A percentile compares a stretch with the other conserved stretches of the same genome.
phyloP scores from a whole-genome alignment of 176 grass and related monocot species.

The Raddia guianensis region DNA sequence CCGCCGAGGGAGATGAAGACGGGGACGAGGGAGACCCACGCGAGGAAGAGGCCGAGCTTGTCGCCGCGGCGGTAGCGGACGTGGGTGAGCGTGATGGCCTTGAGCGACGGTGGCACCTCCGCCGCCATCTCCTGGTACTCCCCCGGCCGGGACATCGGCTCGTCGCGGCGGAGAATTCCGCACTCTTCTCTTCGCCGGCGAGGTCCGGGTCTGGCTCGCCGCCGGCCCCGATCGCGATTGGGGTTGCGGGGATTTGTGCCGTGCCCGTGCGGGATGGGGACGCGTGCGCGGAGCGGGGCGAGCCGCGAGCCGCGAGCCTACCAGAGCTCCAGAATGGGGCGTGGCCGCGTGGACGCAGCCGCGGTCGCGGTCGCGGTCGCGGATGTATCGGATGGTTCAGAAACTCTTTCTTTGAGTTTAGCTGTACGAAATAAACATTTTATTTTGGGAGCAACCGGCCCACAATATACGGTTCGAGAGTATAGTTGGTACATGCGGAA shows the following conservation, averaged over 20 bases:
- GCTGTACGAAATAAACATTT: too few species aligned
- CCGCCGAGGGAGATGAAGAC: constrained; percentile 96
- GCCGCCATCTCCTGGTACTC: constrained; percentile 66
- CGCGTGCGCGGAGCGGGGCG: neutral
- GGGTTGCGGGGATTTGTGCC: constrained; percentile 36
- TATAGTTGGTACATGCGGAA: too few species aligned
- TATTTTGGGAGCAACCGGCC: too few species aligned
- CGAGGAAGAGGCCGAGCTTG: constrained; percentile 72
- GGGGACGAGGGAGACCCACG: constrained; percentile 93
- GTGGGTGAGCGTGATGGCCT: constrained; percentile 90
- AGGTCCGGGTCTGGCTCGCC: neutral
- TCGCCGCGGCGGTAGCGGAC: constrained; percentile 85
- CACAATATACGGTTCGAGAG: too few species aligned
- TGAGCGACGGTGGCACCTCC: constrained; percentile 56
- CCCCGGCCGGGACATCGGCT: constrained; percentile 34
- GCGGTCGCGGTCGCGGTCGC: too few species aligned
- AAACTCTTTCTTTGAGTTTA: too few species aligned
- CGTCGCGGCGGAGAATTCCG: neutral
- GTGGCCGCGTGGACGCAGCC: too few species aligned
- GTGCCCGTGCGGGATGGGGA: neutral
- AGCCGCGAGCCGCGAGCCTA: too few species aligned
- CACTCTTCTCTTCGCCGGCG: neutral
- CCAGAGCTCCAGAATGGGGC: too few species aligned
- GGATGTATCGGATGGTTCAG: too few species aligned
- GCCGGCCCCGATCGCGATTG: constrained; percentile 13